phyloP scores from a whole-genome alignment of 805 yeast species.

The Isabelozyma pseudorhagii region DNA sequence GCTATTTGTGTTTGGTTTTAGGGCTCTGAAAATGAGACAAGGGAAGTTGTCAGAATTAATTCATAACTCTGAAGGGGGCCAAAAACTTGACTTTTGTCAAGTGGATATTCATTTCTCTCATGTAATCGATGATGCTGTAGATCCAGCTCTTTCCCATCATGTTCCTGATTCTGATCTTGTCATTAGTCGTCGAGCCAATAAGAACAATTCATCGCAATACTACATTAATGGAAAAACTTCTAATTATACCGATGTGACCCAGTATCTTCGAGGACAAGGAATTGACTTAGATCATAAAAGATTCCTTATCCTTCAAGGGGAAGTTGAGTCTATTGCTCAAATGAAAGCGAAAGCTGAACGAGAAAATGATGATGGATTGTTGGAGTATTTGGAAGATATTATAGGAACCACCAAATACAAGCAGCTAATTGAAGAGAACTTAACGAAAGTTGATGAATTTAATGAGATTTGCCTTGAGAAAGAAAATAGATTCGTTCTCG shows the following conservation, averaged over 20 bases:
- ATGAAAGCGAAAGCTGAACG: constrained; percentile 97
- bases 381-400: constrained; percentile 94
- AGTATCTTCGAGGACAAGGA: constrained; percentile 71
- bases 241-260: constrained; percentile 75
- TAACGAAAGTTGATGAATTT: constrained; percentile 61
- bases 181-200: constrained; percentile 75
- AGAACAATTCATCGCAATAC: constrained; percentile 76
- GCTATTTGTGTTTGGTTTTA: constrained; percentile 93
- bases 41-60: constrained; percentile 88
- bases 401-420: constrained; percentile 92
- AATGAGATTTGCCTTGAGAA: constrained; percentile 82
- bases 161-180: constrained; percentile 58
- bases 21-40: constrained; percentile 96
- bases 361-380: constrained; percentile 87
- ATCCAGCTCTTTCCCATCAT: constrained; percentile 23
- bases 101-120: constrained; percentile 88
- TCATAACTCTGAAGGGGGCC: constrained; percentile 74
- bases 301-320: constrained; percentile 93
- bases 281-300: constrained; percentile 94
- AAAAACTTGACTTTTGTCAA: constrained; percentile 66
- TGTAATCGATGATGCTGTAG: constrained; percentile 55
- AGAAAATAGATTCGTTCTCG: constrained; percentile 73
- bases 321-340: constrained; percentile 96
- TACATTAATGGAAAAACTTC: constrained; percentile 68
- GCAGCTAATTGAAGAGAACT: constrained; percentile 63